These are phyloP conservation scores for Claviceps humidiphila DNA, from an alignment of 2,329 filamentous ascomycete species.

Conservation along the genomic window DNA sequence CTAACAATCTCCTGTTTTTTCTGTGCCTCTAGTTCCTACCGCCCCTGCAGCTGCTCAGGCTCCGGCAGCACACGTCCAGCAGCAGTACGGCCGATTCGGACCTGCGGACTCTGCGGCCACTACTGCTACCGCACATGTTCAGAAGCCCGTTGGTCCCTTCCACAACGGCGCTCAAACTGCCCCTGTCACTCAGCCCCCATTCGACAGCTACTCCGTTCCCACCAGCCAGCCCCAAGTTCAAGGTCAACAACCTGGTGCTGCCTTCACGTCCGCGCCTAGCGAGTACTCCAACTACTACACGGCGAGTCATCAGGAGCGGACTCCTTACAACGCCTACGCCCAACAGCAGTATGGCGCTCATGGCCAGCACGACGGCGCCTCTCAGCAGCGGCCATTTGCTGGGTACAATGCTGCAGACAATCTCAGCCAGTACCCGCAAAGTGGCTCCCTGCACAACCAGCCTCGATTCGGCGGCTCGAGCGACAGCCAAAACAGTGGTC, in stretches of 20 bases:
- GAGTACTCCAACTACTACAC: constrained; percentile 84
- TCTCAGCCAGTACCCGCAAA: constrained; percentile 60
- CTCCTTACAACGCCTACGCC: constrained; percentile 69
- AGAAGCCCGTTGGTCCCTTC: constrained; percentile 84
- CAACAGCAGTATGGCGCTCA: constrained; percentile 45
- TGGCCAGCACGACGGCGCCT: constrained; percentile 59
- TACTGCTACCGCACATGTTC: constrained; percentile 34
- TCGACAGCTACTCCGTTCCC: constrained; percentile 47
- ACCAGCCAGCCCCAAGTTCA: constrained; percentile 44
- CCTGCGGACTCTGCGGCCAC: constrained; percentile 46
- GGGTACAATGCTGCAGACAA: constrained; percentile 58
- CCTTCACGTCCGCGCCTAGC: constrained; percentile 59
- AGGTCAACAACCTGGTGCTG: constrained; percentile 45
- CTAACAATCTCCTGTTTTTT: constrained; percentile 11
- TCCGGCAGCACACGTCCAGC: constrained; percentile 44
- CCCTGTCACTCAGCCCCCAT: constrained; percentile 38
- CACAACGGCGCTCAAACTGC: constrained; percentile 47
- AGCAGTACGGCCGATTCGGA: constrained; percentile 59
- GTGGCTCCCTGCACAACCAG: constrained; percentile 41
- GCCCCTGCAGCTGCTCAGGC: constrained; percentile 25
- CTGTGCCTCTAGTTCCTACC: constrained; percentile 7
- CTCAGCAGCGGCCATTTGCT: constrained; percentile 63
- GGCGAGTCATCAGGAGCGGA: constrained; percentile 56
- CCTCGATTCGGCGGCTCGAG: constrained; percentile 45
- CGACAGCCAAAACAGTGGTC: constrained; percentile 73